Base-by-base conservation (phyloP, 257 asterid species). In the Echites panduratus region DNA sequence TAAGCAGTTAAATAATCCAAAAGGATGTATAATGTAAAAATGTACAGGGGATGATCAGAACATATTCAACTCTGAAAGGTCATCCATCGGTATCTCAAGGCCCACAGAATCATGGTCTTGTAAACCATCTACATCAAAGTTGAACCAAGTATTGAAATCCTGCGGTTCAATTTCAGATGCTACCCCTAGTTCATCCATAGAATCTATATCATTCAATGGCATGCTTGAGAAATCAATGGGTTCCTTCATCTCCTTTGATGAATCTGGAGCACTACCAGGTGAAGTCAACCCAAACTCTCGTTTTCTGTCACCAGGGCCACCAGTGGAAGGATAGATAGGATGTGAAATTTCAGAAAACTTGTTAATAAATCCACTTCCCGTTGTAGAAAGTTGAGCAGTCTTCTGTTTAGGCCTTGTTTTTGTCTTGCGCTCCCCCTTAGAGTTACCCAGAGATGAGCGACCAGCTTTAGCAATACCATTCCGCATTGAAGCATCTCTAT, bases 11-110 rank as follows among this genome's bases (percentile, higher is more conserved):
- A 85, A 72, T 73, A 83, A 68, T 74, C 87, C 84, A 82, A 77
- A 81, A 81, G 81, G 80, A 89, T 86, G 89, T 89, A 89, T 96
- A 93, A 73, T 70, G 72, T 72, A 64, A 73, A 56, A n/a, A n/a
- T n/a, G n/a, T n/a, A n/a, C n/a, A n/a, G n/a, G 75, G 50, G 45
- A 48, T n/a, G 63, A 78, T 88, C 83, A 92, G 77, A 92, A 92
- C 89, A 89, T 87, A 73, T 86, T 76, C 73, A 94, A 75, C 29
- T 91, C 91, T 0, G 96, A 75, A 70, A 94, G 90, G 80, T 95
- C 96, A 57, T 95, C 99, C 93, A 86, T 92, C 1, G 99, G 99
- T 69, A 92, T 92, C 73, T 80, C 87, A 4, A 95, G 98, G 50
- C 98, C 99, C 53, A 79, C 77, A 27, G 83, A 68, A 71, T 89